Conservation (phyloP, 2,329 filamentous ascomycete genomes). For the Pseudopyricularia cyperi region DNA sequence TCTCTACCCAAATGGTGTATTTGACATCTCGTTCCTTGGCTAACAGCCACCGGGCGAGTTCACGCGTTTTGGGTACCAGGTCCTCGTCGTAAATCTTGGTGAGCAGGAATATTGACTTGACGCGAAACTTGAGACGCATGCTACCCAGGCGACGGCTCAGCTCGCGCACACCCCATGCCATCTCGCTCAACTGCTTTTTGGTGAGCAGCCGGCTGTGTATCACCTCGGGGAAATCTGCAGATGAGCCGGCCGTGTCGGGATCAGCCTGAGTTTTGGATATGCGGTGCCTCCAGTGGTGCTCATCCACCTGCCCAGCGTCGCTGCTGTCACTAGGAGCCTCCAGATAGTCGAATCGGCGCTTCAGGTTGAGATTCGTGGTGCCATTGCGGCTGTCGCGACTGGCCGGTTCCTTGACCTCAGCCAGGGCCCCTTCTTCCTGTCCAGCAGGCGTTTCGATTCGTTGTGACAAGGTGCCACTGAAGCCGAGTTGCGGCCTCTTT, state of each 20-base stretch:
- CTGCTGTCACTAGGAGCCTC: conserved; percentile 22
- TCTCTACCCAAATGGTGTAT: conserved; percentile 76
- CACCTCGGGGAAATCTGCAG: conserved; percentile 8
- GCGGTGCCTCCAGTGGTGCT: conserved; percentile 36
- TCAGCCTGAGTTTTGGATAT: conserved; percentile 16
- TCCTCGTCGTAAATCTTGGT: conserved; percentile 85
- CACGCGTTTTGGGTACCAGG: conserved; percentile 63
- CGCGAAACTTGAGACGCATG: conserved; percentile 69
- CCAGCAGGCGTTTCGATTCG: conserved; percentile 12
- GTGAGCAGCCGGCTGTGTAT: conserved; percentile 65
- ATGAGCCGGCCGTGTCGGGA: conserved; percentile 17
- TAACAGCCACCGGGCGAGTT: conserved; percentile 71
- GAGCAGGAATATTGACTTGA: conserved; percentile 73
- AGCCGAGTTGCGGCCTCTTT: conserved; percentile 3
- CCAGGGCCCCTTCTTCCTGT: conserved; percentile 6
- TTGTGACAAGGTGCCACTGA: not conserved
- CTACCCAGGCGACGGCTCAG: conserved; percentile 75
- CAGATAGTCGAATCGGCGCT: conserved; percentile 1
- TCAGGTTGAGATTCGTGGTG: not conserved
- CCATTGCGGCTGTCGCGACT: not conserved
- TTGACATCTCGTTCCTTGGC: conserved; percentile 49
- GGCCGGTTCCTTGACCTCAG: not conserved
- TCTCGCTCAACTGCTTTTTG: conserved; percentile 89
- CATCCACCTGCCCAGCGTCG: conserved; percentile 39
- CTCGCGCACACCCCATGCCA: conserved; percentile 92